A percentile compares a stretch with the other conserved stretches of the same genome.
These are phyloP conservation scores for Sistotremastrum suecicum DNA, from an alignment of 768 basidiomycete species.

Conservation along the genomic window DNA sequence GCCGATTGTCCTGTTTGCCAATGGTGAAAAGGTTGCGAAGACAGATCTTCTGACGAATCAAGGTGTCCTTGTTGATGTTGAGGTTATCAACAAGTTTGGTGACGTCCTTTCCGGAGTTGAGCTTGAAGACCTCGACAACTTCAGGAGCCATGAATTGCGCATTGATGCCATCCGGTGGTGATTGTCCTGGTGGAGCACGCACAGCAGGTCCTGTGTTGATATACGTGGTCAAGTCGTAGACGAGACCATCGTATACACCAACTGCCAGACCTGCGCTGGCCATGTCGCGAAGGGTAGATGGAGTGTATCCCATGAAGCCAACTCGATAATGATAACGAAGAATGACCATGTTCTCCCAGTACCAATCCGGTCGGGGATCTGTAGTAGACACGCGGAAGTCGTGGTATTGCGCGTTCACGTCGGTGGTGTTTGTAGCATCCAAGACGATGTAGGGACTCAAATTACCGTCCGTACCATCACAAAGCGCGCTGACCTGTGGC, in stretches of 20 bases:
- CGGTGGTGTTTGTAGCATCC: slow-evolving; percentile 62
- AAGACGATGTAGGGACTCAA: slow-evolving; percentile 78
- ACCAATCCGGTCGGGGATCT: slow-evolving; percentile 96
- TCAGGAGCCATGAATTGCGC: slow-evolving; percentile 56
- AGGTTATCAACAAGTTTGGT: slow-evolving; percentile 59
- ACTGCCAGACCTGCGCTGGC: slow-evolving; percentile 49
- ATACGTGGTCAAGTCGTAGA: slow-evolving; percentile 84
- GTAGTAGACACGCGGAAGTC: slow-evolving; percentile 86
- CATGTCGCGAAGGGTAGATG: slow-evolving; percentile 57
- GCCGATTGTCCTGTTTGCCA: slow-evolving; percentile 84
- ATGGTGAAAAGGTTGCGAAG: slow-evolving; percentile 87
- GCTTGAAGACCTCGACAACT: slow-evolving; percentile 64
- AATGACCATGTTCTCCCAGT: slow-evolving; percentile 84
- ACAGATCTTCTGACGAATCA: slow-evolving; percentile 71
- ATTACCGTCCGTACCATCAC: slow-evolving; percentile 68
- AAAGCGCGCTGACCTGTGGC: slow-evolving; percentile 73
- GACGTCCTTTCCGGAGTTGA: slow-evolving; percentile 62
- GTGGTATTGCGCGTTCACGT: slow-evolving; percentile 72
- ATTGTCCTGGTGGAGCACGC: slow-evolving; percentile 31
- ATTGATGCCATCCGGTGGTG: slow-evolving; percentile 27
- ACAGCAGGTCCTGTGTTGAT: slow-evolving; percentile 52
- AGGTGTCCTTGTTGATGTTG: slow-evolving; percentile 40
- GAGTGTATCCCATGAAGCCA: slow-evolving; percentile 80
- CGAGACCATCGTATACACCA: slow-evolving; percentile 73
- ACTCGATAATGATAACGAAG: slow-evolving; percentile 84